Evolutionary conservation across 495 filamentous ascomycete genomes (phyloP).

Genomic region (Xylaria grammica): DNA sequence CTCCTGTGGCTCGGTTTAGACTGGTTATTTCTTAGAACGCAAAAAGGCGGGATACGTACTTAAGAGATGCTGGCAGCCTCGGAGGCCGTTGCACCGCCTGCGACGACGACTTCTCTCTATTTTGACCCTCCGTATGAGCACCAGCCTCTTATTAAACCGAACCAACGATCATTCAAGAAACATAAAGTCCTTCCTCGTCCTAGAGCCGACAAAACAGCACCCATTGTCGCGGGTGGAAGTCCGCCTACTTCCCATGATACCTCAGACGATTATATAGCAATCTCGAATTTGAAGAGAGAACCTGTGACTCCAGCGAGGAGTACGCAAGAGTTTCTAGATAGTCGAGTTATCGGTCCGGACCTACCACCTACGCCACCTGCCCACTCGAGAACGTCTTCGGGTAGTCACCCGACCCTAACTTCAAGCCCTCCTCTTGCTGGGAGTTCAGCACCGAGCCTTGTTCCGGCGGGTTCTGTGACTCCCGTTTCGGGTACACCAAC

Average conservation of each 20-base stretch:
- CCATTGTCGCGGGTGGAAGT: conserved; percentile 28
- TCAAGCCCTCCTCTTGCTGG: conserved; percentile 41
- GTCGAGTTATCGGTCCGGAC: conserved; percentile 41
- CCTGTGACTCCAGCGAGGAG: conserved; percentile 31
- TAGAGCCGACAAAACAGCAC: conserved; percentile 37
- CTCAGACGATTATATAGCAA: conserved; percentile 30
- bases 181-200: conserved; percentile 61
- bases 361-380: conserved; percentile 60
- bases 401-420: conserved; percentile 42
- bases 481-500: conserved; percentile 21
- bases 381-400: conserved; percentile 58
- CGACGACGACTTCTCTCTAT: conserved; percentile 36
- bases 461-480: conserved; percentile 9
- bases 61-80: conserved; percentile 34
- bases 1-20: conserved; percentile 17
- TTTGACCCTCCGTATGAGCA: conserved; percentile 34
- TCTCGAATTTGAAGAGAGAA: conserved; percentile 29
- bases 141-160: conserved; percentile 30
- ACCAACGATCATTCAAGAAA: conserved; percentile 55
- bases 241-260: conserved; percentile 25
- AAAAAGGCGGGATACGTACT: conserved; percentile 21
- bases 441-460: conserved; percentile 39
- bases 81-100: conserved; percentile 29
- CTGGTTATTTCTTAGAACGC: conserved; percentile 3
- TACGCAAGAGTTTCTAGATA: conserved; percentile 36